phyloP scores from a whole-genome alignment of 2,329 filamentous ascomycete genomes.

The Ascochyta koolunga region DNA sequence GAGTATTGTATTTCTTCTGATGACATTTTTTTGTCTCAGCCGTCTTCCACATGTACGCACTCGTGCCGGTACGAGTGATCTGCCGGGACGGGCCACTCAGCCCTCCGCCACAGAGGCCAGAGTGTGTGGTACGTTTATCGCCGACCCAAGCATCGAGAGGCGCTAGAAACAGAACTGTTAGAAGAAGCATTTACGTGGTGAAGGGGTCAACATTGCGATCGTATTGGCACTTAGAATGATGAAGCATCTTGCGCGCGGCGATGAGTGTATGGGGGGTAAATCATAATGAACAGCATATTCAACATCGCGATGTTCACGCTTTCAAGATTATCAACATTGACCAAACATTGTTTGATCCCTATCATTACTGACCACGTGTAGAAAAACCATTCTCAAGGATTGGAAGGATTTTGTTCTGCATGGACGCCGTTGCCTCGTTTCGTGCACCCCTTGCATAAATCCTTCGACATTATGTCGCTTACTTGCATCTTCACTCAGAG shows the following conservation, averaged over 20 bases:
- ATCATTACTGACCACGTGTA: neutral
- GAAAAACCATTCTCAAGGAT: neutral
- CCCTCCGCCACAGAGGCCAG: neutral
- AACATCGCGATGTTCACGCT: neutral
- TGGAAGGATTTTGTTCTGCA: neutral
- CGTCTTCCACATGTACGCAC: neutral
- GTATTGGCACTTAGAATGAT: neutral
- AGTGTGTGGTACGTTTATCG: neutral
- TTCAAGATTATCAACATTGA: neutral
- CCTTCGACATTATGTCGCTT: conserved; percentile 1
- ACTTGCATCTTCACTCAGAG: neutral
- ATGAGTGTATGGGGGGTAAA: neutral
- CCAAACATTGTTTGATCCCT: neutral
- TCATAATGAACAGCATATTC: neutral
- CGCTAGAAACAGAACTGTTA: neutral
- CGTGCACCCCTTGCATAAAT: conserved; percentile 7
- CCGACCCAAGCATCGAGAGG: neutral
- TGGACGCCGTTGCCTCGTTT: neutral
- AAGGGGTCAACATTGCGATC: neutral
- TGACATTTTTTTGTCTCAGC: conserved; percentile 2
- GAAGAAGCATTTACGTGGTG: neutral
- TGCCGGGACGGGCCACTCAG: conserved; percentile 2
- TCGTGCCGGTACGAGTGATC: conserved; percentile 2
- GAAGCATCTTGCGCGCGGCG: neutral
- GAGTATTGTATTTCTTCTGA: conserved; percentile 5